Base-by-base conservation (phyloP, 2,329 filamentous ascomycete species). In the Ophiostoma australiae region DNA sequence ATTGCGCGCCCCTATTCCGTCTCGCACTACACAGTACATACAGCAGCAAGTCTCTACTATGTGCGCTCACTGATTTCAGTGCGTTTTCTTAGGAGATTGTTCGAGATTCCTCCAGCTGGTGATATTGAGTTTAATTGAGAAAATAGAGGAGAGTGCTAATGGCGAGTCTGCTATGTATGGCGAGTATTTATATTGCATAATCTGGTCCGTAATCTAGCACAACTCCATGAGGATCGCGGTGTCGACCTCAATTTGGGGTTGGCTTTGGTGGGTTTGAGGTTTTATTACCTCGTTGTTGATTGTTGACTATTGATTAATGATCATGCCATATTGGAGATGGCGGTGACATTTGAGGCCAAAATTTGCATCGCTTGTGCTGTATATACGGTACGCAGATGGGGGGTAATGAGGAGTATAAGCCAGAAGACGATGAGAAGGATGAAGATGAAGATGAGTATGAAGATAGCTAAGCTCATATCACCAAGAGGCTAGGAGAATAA, bases 1-100 rank as follows among this genome's bases (percentile, higher is more conserved):
- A 71, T 71, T 71, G 37, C 68, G 70, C 70, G 70, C 70, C 65
- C 70, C 66, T 68, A 61, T 33, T 63, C n/a, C n/a, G n/a, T 10
- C 52, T 55, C 11, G 23, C n/a, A 27, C 52, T 48, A 39, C 37
- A 11, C n/a, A 27, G n/a, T 48, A 39, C 37, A 11, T 31, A 31
- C 39, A 41, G 6, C 7, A 20, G 17, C 3, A 39, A 39, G 37
- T 48, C 48, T 52, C 48, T 15, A 52, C 48, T 31, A 31, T 31
- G 27, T 48, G 5, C 44, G 10, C 20, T 20, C 44, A 27, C 52
- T 58, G 52, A 13, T 11, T 41, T 41, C 4, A 41, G 1, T 11
- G 39, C 2, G 15, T 8, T 13, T 5, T 13, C 8, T 58, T n/a
- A 27, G 7, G 52, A 58, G 15, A 41, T 41, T 58, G 10, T 4